phyloP scores from a whole-genome alignment of 805 yeast species.

The Kurtzmaniella fragi region DNA sequence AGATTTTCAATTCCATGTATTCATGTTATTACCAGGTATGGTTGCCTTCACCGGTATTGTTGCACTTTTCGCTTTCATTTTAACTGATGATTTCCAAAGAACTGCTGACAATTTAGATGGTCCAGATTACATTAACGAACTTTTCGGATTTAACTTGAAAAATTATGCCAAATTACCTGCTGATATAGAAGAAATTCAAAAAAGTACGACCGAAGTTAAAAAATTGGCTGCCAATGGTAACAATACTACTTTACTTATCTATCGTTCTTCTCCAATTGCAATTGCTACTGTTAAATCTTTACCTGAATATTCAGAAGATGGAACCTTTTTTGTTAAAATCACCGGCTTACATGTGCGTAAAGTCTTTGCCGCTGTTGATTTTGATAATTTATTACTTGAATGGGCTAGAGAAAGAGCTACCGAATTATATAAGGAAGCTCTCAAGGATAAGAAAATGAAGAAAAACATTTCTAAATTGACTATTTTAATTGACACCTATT shows the following conservation, averaged over 20 bases:
- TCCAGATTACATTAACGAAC: constrained; percentile 17
- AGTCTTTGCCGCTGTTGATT: constrained; percentile 61
- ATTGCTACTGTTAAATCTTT: constrained; percentile 45
- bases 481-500: constrained; percentile 44
- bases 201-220: constrained; percentile 10
- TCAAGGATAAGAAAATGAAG: constrained; percentile 21
- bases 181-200: constrained; percentile 14
- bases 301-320: constrained; percentile 31
- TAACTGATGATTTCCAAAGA: constrained; percentile 45
- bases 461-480: constrained; percentile 27
- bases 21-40: constrained; percentile 32
- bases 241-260: constrained; percentile 52
- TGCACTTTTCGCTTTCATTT: constrained; percentile 33
- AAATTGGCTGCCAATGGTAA: constrained; percentile 27
- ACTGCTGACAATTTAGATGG: constrained; percentile 25
- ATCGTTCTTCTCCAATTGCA: constrained; percentile 72
- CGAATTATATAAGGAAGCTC: constrained; percentile 28
- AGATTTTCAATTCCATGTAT: constrained; percentile 20
- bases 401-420: constrained; percentile 53
- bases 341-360: constrained; percentile 60
- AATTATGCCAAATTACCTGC: constrained; percentile 36
- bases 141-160: constrained; percentile 50
- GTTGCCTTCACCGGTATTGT: constrained; percentile 32
- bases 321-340: constrained; percentile 46
- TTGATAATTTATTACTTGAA: constrained; percentile 56